Conservation (phyloP, 2,329 filamentous ascomycete genomes). For the Coleophoma crateriformis region DNA sequence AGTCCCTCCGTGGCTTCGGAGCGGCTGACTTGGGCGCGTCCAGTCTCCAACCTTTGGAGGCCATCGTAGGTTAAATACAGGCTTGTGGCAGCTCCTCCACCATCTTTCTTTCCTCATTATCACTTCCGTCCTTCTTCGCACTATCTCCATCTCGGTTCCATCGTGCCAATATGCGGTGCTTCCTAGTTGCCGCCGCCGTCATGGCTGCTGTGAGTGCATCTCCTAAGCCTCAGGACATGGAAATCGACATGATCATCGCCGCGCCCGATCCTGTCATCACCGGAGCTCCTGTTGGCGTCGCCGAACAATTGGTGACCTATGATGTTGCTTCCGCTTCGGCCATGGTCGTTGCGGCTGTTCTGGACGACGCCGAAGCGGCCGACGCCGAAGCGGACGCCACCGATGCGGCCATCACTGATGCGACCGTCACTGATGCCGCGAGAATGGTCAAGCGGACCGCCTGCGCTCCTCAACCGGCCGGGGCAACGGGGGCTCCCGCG, state of each 20-base stretch:
- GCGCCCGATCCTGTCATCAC: background rate
- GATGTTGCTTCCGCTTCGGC: background rate
- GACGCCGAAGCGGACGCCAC: no score
- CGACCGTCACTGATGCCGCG: background rate
- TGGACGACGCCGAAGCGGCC: no score
- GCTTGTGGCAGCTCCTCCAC: no score
- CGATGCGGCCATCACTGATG: background rate
- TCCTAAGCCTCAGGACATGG: background rate
- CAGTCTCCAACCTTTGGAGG: no score
- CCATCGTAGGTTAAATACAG: no score
- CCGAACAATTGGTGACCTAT: background rate
- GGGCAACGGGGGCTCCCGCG: background rate
- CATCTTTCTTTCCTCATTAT: no score
- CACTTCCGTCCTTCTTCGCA: no score
- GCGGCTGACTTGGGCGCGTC: no score
- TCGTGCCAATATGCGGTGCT: no score
- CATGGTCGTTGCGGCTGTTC: background rate
- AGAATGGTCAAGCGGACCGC: background rate
- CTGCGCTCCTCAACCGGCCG: background rate
- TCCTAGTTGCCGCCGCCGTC: background rate
- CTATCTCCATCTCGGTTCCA: no score
- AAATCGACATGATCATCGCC: background rate
- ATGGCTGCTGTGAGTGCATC: background rate
- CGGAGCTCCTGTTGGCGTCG: background rate
- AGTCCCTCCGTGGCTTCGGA: no score